Base-by-base conservation (phyloP, 2,329 filamentous ascomycete genomes). In the Emergomyces orientalis region DNA sequence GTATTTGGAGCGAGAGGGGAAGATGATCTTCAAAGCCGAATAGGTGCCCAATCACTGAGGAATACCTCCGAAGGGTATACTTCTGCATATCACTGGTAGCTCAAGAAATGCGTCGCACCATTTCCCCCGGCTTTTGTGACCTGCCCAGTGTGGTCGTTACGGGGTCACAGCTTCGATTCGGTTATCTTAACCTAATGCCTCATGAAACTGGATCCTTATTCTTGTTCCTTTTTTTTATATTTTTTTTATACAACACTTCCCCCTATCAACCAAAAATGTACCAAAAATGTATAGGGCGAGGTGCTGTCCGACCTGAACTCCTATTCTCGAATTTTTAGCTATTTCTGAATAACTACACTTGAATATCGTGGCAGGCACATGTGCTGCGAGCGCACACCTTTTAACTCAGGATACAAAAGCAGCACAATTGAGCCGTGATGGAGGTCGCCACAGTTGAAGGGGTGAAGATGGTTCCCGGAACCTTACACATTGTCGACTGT, bases 381-480 rank as follows among this genome's bases (percentile, higher is more conserved):
- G 19, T 6, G 8, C 30, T 8, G 17, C 30, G 6, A 54, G 14
- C 6, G 14, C 30, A 54, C 19, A 32, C 34, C 17, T 54, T 37
- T 22, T 39, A 37, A 8, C 4, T 34, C 2, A 27, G 30, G 13
- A 25, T 2, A 17, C 13, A n/a, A 41, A 41, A 41, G 8, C 13
- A 25, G 22, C 22, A 57, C n/a, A 11, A 17, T 17, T 34, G 6
- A 57, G 30, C 27, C 13, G 60, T 9, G 22, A 65, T 66, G 62
- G 64, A 64, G 47, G 64, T 66, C 61, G 47, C 27, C 22, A 62
- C 47, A 14, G 43, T 65, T 39, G 63, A 66, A 52, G 64, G 63
- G 62, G 51, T 66, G 47, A 63, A 64, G 37, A 65, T 64, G 65
- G 65, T 66, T 54, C 65, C 64, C 17, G 65, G 65, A 17, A 66